phyloP scores from a whole-genome alignment of 2,329 filamentous ascomycete species.

The Aspergillus novoparasiticus region DNA sequence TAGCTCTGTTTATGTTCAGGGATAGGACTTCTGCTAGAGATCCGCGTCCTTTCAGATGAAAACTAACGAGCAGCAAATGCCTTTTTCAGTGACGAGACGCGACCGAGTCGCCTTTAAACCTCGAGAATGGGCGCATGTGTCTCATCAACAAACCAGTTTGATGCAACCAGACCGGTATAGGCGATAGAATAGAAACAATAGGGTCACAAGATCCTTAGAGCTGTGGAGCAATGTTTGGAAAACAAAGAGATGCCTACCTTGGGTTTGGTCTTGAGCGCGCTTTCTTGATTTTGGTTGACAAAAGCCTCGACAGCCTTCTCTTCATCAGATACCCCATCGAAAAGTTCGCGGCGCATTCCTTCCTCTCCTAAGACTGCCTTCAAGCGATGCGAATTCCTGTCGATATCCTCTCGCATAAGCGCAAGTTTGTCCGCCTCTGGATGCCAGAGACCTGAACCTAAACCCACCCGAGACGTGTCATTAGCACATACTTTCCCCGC shows the following conservation, averaged over 20 bases:
- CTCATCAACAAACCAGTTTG: background rate
- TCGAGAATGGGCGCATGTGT: background rate
- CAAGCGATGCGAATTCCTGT: constrained; percentile 70
- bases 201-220: background rate
- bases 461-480: constrained; percentile 10
- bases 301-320: constrained; percentile 71
- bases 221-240: background rate
- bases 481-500: constrained; percentile 9
- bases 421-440: constrained; percentile 69
- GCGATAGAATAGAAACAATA: background rate
- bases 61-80: background rate
- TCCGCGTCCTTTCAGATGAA: background rate
- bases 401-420: constrained; percentile 72
- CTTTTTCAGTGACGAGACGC: background rate
- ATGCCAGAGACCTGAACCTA: constrained; percentile 79
- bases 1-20: background rate
- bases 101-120: background rate
- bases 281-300: constrained; percentile 67
- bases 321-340: constrained; percentile 58
- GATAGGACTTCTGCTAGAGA: background rate
- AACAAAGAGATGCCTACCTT: constrained; percentile 61
- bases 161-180: background rate
- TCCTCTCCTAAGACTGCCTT: constrained; percentile 66
- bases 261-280: constrained; percentile 80
- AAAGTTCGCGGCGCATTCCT: constrained; percentile 65